Base-by-base conservation (phyloP, 768 basidiomycete species). In the Suillus subalutaceus region DNA sequence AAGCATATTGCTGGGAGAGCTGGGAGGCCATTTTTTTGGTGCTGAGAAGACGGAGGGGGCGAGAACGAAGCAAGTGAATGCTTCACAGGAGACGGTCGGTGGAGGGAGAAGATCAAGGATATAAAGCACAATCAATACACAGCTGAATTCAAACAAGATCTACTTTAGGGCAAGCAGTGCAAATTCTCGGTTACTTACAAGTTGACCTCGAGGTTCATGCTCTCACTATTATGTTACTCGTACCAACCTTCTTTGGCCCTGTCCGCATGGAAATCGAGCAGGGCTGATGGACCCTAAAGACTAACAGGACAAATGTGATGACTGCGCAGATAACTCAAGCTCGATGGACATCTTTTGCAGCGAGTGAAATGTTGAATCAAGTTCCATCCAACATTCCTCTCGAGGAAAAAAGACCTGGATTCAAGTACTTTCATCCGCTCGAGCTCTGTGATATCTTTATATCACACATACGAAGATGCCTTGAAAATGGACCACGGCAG, bases 1-100 rank as follows among this genome's bases (percentile, higher is more conserved):
- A 93, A 73, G 92, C 89, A 77, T 92, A 93, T 83, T 94, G 92
- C 83, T 92, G 90, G 70, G 90, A 88, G 68, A 85, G 80, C 78
- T 89, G 86, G 68, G 89, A 88, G 72, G 90, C 85, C 92, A 93
- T 93, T 77, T 69, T 52, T 66, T 70, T 71, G n/a, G 68, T 67
- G 72, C 65, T 71, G 71, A 73, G 73, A 73, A 73, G 75, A 74
- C 71, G 64, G 44, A 74, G 76, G 73, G 75, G 73, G 67, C 70
- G 74, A 72, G 75, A 79, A 68, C 80, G 86, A 92, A 90, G 89
- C 90, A 92, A 92, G 79, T 79, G 88, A 91, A 92, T 92, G 90
- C 90, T 88, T 92, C 90, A 81, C 52, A 57, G 53, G 59, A 68
- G 62, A 20, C 0, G 58, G 41, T 69, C 62, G 63, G 68, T 70